phyloP scores from a whole-genome alignment of 169 alveolate genomes.

The Cryptosporidium meleagridis region DNA sequence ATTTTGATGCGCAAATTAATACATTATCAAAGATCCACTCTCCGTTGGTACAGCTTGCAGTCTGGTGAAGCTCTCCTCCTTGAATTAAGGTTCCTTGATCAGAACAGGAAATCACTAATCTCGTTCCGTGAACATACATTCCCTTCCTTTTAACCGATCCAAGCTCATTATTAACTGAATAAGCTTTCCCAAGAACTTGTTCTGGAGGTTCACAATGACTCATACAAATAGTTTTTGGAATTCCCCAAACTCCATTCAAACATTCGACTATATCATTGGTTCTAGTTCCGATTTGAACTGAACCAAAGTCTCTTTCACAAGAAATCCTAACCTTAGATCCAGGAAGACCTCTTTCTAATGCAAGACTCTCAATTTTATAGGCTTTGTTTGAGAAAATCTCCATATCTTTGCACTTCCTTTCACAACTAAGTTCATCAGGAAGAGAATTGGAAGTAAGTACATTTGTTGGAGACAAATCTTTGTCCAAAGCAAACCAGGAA shows the following conservation, averaged over 20 bases:
- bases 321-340: constrained; percentile 34
- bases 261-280: constrained; percentile 40
- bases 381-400: constrained; percentile 61
- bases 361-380: constrained; percentile 18
- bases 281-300: constrained; percentile 39
- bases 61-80: constrained; percentile 52
- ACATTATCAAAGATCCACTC: constrained; percentile 71
- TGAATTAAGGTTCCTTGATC: constrained; percentile 61
- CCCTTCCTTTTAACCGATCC: constrained; percentile 28
- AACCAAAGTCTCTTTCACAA: constrained; percentile 46
- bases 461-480: not conserved
- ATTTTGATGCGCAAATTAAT: constrained; percentile 60
- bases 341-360: constrained; percentile 4
- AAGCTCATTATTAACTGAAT: not conserved
- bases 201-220: constrained; percentile 56
- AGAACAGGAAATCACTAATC: constrained; percentile 46
- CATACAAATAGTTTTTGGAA: constrained; percentile 62
- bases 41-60: constrained; percentile 68
- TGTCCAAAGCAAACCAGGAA: constrained; percentile 19
- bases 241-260: constrained; percentile 71
- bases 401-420: constrained; percentile 27
- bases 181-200: constrained; percentile 39
- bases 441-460: not conserved
- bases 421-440: constrained; percentile 8
- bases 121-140: constrained; percentile 40